phyloP scores from a whole-genome alignment of 306 rosid genomes.

The Ochetophila trinervis region DNA sequence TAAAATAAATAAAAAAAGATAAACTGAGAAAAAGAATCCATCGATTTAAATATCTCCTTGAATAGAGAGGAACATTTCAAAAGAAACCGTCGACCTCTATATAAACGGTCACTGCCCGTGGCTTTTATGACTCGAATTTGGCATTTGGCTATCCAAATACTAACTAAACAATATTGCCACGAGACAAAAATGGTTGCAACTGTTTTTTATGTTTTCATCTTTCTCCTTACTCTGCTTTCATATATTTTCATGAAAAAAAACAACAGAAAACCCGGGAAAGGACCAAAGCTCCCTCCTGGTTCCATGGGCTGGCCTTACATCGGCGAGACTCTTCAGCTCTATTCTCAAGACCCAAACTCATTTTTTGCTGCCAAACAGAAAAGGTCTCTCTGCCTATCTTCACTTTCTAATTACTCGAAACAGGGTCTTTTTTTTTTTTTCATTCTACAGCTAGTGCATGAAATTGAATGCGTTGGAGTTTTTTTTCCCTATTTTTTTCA shows the following conservation, averaged over 20 bases:
- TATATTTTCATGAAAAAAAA: conserved; percentile 23
- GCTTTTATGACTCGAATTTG: too few species aligned
- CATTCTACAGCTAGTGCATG: not conserved
- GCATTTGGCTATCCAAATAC: too few species aligned
- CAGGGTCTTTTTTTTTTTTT: not conserved
- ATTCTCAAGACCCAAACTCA: conserved; percentile 65
- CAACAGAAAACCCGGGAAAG: conserved; percentile 22
- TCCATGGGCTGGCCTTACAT: conserved; percentile 92
- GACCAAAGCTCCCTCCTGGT: conserved; percentile 82
- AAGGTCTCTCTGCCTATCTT: conserved; percentile 39
- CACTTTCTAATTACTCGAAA: too few species aligned
- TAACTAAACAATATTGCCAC: too few species aligned
- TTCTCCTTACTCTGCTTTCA: conserved; percentile 30
- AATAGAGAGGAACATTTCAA: too few species aligned
- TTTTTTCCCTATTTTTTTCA: conserved; percentile 4
- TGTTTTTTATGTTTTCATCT: conserved; percentile 30
- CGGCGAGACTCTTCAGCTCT: conserved; percentile 83
- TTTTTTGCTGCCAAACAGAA: conserved; percentile 70
- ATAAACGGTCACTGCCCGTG: too few species aligned
- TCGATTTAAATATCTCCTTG: too few species aligned
- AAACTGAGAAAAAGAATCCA: too few species aligned
- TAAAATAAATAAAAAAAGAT: too few species aligned
- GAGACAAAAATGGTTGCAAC: conserved; percentile 32
- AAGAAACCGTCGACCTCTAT: too few species aligned
- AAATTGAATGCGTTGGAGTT: conserved; percentile 6